Evolutionary conservation across 148 eudicot species (phyloP).

Genomic region (Rhododendron williamsianum): DNA sequence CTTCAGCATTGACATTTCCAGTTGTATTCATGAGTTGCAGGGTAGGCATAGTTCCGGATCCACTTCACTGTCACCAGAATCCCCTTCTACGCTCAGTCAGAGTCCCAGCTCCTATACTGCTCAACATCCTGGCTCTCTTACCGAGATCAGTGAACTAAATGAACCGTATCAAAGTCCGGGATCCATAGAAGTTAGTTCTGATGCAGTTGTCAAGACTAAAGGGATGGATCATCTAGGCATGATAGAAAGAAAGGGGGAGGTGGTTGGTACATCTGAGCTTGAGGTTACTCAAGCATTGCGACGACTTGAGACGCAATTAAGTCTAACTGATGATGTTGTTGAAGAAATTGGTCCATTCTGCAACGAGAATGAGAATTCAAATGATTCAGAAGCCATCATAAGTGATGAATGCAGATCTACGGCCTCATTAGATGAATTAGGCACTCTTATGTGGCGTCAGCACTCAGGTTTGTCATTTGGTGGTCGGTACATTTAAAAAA

Average conservation of each 20-base stretch:
- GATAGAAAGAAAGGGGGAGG: conserved; percentile 29
- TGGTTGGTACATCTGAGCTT: conserved; percentile 31
- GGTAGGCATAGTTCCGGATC: conserved; percentile 45
- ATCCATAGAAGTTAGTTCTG: conserved; percentile 69
- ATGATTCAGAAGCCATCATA: conserved; percentile 20
- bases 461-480: conserved; percentile 37
- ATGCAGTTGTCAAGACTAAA: conserved; percentile 29
- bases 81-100: conserved; percentile 45
- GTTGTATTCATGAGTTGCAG: conserved; percentile 35
- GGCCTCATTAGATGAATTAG: conserved; percentile 29
- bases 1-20: conserved; percentile 9
- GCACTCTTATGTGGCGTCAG: conserved; percentile 17
- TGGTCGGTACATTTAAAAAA: background rate
- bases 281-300: conserved; percentile 63
- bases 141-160: conserved; percentile 24
- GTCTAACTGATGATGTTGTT: conserved; percentile 71
- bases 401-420: conserved; percentile 26
- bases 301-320: conserved; percentile 70
- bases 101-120: conserved; percentile 43
- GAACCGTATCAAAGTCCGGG: conserved; percentile 50
- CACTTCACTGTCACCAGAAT: conserved; percentile 40
- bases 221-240: conserved; percentile 22
- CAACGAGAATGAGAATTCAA: conserved; percentile 37
- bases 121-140: conserved; percentile 39
- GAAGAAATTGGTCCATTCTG: conserved; percentile 35